Conservation (phyloP, 495 filamentous ascomycete genomes). For the Durotheca rogersii region DNA sequence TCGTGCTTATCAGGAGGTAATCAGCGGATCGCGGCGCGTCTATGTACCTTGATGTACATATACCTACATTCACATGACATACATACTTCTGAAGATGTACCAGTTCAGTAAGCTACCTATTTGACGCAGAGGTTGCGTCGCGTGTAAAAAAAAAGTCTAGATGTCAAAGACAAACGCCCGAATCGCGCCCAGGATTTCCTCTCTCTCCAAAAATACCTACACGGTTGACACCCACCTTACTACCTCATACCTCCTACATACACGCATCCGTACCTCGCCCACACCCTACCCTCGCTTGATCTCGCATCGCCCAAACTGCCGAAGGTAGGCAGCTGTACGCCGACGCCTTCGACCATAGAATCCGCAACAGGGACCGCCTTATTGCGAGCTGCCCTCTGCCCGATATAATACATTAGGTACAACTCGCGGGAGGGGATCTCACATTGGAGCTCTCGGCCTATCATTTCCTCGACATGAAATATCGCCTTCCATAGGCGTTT, state of each 20-base stretch:
- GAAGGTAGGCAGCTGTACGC: slow-evolving; percentile 12
- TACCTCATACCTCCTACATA: no score
- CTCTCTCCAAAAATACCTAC: slow-evolving; percentile 13
- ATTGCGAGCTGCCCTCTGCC: background rate
- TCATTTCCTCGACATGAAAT: slow-evolving; percentile 23
- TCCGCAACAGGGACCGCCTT: background rate
- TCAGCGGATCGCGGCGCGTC: no score
- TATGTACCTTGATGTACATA: no score
- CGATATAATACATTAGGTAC: slow-evolving; percentile 14
- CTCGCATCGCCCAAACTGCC: slow-evolving; percentile 13
- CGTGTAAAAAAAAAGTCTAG: slow-evolving; percentile 28
- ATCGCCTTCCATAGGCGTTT: slow-evolving; percentile 16
- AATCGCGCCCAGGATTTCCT: slow-evolving; percentile 25
- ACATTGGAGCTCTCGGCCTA: slow-evolving; percentile 5
- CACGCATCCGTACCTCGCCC: background rate
- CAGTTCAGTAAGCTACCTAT: slow-evolving; percentile 16
- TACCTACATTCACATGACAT: no score
- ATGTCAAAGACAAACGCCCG: slow-evolving; percentile 20
- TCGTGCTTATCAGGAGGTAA: no score
- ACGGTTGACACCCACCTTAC: no score
- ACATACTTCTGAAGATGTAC: background rate
- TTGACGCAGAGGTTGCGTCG: slow-evolving; percentile 28
- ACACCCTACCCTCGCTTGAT: background rate
- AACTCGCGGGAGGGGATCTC: no score
- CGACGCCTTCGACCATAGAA: background rate